Evolutionary conservation across 805 yeast species (phyloP).

Genomic region (Kodamaea neixiangensis): DNA sequence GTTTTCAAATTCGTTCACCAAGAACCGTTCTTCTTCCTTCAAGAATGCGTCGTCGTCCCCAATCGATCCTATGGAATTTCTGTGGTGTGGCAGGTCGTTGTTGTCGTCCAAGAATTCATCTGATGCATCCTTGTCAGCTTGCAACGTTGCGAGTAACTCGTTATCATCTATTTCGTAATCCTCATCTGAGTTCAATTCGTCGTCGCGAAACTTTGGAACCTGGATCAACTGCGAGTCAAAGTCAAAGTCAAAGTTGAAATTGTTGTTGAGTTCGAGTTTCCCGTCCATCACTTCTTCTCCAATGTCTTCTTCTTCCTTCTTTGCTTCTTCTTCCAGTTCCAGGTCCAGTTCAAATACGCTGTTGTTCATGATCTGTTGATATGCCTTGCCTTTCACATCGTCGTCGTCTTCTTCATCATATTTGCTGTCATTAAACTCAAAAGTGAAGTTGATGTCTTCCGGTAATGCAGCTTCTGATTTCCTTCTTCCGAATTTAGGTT

Average conservation of each 20-base stretch:
- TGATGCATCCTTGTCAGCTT: slow-evolving; percentile 44
- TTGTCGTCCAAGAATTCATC: slow-evolving; percentile 34
- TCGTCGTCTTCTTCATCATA: slow-evolving; percentile 17
- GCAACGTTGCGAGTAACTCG: slow-evolving; percentile 46
- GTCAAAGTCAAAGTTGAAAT: slow-evolving; percentile 26
- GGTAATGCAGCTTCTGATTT: slow-evolving; percentile 42
- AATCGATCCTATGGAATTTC: slow-evolving; percentile 32
- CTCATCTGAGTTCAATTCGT: slow-evolving; percentile 56
- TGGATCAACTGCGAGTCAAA: slow-evolving; percentile 39
- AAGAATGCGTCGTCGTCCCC: slow-evolving; percentile 40
- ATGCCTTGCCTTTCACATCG: slow-evolving; percentile 10
- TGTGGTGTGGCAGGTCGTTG: slow-evolving; percentile 4
- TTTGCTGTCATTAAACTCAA: slow-evolving; percentile 39
- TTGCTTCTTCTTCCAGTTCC: slow-evolving; percentile 24
- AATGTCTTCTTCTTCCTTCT: slow-evolving; percentile 48
- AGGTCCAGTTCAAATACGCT: slow-evolving; percentile 42
- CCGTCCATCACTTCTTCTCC: slow-evolving; percentile 52
- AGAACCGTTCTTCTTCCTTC: slow-evolving; percentile 45
- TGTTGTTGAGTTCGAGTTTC: slow-evolving; percentile 4
- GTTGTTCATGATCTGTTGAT: slow-evolving; percentile 16
- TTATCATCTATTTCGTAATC: slow-evolving; percentile 62
- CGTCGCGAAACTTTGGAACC: slow-evolving; percentile 55
- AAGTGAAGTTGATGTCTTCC: slow-evolving; percentile 42
- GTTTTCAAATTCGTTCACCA: slow-evolving; percentile 47
- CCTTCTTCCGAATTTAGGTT: slow-evolving; percentile 34